Conservation (phyloP, 345 rosid species). For the Citrus hindsii region DNA sequence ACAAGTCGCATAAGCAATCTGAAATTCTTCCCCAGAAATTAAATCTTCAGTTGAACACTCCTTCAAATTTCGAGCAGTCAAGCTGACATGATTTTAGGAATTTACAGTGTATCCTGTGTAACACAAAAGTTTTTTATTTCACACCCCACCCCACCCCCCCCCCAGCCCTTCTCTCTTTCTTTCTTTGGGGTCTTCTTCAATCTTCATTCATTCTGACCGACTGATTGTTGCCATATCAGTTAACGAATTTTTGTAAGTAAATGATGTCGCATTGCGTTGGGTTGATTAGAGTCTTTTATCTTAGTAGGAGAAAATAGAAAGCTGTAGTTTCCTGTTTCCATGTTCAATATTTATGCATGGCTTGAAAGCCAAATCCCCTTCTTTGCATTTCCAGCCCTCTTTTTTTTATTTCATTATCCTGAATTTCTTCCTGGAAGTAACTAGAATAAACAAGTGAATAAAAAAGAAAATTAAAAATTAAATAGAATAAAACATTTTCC, state of each 20-base stretch:
- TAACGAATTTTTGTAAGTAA: slow-evolving; percentile 33
- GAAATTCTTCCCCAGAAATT: slow-evolving; percentile 28
- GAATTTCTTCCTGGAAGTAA: not conserved
- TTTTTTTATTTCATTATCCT: not conserved
- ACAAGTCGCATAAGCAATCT: slow-evolving; percentile 30
- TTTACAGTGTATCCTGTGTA: slow-evolving; percentile 5
- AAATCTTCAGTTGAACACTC: slow-evolving; percentile 28
- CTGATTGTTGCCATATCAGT: slow-evolving; percentile 17
- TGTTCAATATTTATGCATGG: not conserved
- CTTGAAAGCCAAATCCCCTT: too few relatives aligned
- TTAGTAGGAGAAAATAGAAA: slow-evolving; percentile 4
- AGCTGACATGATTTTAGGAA: slow-evolving; percentile 36
- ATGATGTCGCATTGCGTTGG: slow-evolving; percentile 11
- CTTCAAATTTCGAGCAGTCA: slow-evolving; percentile 41
- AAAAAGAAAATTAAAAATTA: too few relatives aligned
- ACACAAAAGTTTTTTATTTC: not conserved
- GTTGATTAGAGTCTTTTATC: not conserved
- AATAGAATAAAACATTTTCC: too few relatives aligned
- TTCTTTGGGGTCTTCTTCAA: slow-evolving; percentile 11
- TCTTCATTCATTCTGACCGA: slow-evolving; percentile 20
- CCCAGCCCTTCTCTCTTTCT: too few relatives aligned
- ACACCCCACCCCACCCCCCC: too few relatives aligned
- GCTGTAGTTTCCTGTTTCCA: not conserved
- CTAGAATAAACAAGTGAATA: too few relatives aligned
- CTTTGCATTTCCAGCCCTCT: not conserved